Base-by-base conservation (phyloP, 2,329 filamentous ascomycete species). In the Fusarium neocosmosporiellum region DNA sequence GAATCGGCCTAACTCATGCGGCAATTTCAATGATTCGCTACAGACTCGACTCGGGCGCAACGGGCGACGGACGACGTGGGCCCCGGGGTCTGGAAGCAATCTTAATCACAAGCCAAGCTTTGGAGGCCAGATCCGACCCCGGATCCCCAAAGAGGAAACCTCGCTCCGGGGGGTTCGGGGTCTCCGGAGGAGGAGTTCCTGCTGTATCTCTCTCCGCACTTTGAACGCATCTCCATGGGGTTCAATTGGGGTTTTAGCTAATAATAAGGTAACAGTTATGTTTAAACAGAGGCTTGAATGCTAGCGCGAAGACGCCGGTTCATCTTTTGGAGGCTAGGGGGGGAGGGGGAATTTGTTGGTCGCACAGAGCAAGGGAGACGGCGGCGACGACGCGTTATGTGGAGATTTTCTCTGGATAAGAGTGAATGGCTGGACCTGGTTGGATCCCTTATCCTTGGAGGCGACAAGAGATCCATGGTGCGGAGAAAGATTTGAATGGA, bases 211-310 rank as follows among this genome's bases (percentile, higher is more conserved):
- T 70, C 66, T 70, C 68, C 67, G 68, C 67, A 70, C 46, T 66
- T 50, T 55, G 22, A 20, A 7, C 9, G 24, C 29, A 33, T 20
- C 31, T 37, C 34, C n/a, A 53, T 62, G 57, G 63, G 67, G 57
- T 67, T 36, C 22, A 60, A 7, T 72, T 73, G 67, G 70, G 29
- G 70, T 62, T 71, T 73, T 73, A 73, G 70, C 70, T 73, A 73
- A 73, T 71, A 63, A 73, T 73, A 73, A 68, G 64, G 70, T 73
- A 73, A 73, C 33, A 73, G 63, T 39, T 65, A 62, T 46, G 57
- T 67, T 73, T 73, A 73, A 73, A 58, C 43, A 31, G 46, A 72
- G 59, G 18, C 43, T 39, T 59, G 63, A 66, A 60, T 64, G 58
- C 41, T 63, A 43, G 48, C 59, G 37, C 11, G n/a, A 27, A 13